Conservation (phyloP, 1,139 yeast genomes). For the Lipomyces yarrowii region DNA sequence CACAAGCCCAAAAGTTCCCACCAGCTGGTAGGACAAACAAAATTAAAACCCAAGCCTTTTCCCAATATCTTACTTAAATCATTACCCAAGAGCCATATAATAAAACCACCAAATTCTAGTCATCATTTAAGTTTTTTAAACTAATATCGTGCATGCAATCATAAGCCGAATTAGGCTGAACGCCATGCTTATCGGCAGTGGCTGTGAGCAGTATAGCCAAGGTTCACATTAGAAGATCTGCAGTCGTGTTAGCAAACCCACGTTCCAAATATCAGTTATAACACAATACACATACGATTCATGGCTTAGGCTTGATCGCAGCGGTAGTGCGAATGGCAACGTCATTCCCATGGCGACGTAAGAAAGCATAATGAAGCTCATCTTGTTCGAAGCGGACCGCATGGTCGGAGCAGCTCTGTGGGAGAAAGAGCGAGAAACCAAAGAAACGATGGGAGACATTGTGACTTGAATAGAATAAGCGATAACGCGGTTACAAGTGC, state of each 20-base stretch:
- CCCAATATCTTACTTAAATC: no score
- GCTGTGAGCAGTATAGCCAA: slow-evolving; percentile 11
- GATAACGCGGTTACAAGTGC: background rate
- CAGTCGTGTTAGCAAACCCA: background rate
- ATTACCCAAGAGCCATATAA: no score
- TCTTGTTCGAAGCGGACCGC: slow-evolving; percentile 14
- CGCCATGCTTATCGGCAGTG: slow-evolving; percentile 23
- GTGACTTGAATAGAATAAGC: background rate
- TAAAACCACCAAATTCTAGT: no score
- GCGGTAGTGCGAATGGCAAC: slow-evolving; percentile 28
- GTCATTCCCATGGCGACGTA: slow-evolving; percentile 29
- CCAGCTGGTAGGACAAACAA: no score
- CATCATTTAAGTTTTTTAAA: no score
- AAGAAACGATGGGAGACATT: slow-evolving; percentile 18
- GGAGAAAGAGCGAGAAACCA: slow-evolving; percentile 25
- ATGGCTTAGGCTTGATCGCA: slow-evolving; percentile 16
- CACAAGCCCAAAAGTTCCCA: no score
- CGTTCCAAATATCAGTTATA: background rate
- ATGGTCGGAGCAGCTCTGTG: slow-evolving; percentile 18
- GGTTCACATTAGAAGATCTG: background rate
- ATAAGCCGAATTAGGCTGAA: background rate
- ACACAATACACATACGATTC: slow-evolving; percentile 14
- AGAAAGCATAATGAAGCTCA: slow-evolving; percentile 24
- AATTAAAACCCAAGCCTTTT: no score
- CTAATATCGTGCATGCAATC: background rate